Evolutionary conservation across 108 stramenopile genomes (phyloP).

Genomic region (Nitzschia palea): DNA sequence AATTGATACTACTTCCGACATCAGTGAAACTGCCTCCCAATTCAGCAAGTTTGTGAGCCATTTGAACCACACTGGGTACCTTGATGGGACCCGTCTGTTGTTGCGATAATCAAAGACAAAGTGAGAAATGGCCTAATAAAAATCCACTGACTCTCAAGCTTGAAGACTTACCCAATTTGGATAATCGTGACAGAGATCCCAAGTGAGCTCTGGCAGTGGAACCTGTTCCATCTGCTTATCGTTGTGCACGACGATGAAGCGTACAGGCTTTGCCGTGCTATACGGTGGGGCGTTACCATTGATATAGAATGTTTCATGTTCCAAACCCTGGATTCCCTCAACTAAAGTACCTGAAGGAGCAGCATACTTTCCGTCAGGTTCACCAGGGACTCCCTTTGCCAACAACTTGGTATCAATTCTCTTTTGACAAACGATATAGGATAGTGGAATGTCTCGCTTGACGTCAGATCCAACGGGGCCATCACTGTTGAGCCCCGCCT

Average conservation of each 20-base stretch:
- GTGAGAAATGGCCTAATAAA: neutral
- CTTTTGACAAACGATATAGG: constrained; percentile 68
- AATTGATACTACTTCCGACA: constrained; percentile 45
- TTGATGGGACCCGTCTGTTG: constrained; percentile 60
- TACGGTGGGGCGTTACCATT: constrained; percentile 57
- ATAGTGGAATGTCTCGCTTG: constrained; percentile 35
- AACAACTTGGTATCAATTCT: constrained; percentile 66
- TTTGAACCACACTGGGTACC: constrained; percentile 53
- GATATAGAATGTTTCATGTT: constrained; percentile 64
- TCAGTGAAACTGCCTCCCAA: constrained; percentile 58
- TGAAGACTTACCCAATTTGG: constrained; percentile 60
- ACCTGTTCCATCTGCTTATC: constrained; percentile 40
- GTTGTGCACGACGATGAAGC: constrained; percentile 47
- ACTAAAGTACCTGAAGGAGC: constrained; percentile 60
- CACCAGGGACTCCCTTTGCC: constrained; percentile 27
- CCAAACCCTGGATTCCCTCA: constrained; percentile 47
- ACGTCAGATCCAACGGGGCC: constrained; percentile 1
- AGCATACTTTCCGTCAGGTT: constrained; percentile 40
- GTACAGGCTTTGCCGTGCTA: constrained; percentile 63
- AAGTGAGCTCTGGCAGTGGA: constrained; percentile 44
- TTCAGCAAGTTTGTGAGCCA: constrained; percentile 74
- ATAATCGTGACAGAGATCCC: constrained; percentile 67
- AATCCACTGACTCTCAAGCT: no score
- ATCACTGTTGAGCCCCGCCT: constrained; percentile 38
- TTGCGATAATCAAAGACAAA: neutral